Evolutionary conservation across 2,329 filamentous ascomycete genomes (phyloP).

Genomic region (Rutstroemia sp.): DNA sequence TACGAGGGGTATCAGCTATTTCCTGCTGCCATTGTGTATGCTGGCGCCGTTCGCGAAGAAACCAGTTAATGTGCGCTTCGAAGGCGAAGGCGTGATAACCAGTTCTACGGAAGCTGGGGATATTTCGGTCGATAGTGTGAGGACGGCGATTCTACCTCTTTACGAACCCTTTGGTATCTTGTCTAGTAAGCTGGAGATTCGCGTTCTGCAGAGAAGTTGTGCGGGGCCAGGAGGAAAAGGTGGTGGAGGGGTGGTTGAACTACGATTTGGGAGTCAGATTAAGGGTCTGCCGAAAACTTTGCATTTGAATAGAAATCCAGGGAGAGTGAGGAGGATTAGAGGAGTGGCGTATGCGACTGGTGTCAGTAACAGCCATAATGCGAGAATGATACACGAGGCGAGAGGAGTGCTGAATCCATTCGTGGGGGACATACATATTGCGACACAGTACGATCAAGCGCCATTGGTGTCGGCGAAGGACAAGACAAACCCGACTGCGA

Average conservation of each 20-base stretch:
- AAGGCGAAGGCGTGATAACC: conserved; percentile 88
- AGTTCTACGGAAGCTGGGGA: conserved; percentile 77
- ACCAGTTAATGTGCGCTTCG: conserved; percentile 83
- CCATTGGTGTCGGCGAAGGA: conserved; percentile 48
- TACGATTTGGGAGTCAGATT: conserved; percentile 89
- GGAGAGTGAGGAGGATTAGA: conserved; percentile 78
- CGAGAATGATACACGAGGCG: conserved; percentile 87
- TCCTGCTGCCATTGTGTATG: conserved; percentile 80
- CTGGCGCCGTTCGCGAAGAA: conserved; percentile 90
- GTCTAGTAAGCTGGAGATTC: conserved; percentile 71
- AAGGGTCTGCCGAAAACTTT: conserved; percentile 80
- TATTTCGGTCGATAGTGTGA: conserved; percentile 85
- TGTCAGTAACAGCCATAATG: conserved; percentile 87
- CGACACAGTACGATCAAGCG: conserved; percentile 66
- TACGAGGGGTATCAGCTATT: conserved; percentile 81
- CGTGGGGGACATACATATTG: conserved; percentile 85
- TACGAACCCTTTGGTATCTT: conserved; percentile 86
- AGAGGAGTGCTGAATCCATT: conserved; percentile 81
- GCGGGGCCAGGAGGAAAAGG: conserved; percentile 66
- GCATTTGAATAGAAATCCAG: conserved; percentile 74
- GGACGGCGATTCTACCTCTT: conserved; percentile 84
- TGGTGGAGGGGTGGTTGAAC: conserved; percentile 86
- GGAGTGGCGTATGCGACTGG: conserved; percentile 93
- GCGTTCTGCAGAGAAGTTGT: conserved; percentile 74
- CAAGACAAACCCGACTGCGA: conserved; percentile 47